These are phyloP conservation scores for Maudiozyma barnettii DNA, from an alignment of 805 yeast genomes.

Conservation along the genomic window DNA sequence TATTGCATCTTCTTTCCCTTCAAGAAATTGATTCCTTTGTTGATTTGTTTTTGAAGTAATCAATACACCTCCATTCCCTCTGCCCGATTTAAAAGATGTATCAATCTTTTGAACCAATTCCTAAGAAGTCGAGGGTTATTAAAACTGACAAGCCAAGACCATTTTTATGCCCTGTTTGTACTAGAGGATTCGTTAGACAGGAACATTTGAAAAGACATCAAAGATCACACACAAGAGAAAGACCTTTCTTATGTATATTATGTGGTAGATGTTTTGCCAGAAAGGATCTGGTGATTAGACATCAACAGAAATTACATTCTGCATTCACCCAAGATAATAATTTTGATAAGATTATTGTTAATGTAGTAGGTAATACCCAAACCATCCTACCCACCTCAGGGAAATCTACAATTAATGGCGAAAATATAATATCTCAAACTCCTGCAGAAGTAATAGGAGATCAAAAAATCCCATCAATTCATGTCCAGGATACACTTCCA, in stretches of 20 bases:
- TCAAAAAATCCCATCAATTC: background rate
- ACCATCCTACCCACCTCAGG: conserved; percentile 29
- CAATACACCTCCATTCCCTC: too few relatives aligned
- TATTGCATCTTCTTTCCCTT: too few relatives aligned
- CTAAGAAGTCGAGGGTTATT: conserved; percentile 72
- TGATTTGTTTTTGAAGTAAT: too few relatives aligned
- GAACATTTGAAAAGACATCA: conserved; percentile 94
- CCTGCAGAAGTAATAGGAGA: background rate
- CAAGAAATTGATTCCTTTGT: too few relatives aligned
- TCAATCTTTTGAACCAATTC: conserved; percentile 44
- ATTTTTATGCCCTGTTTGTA: conserved; percentile 79
- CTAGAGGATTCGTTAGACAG: conserved; percentile 89
- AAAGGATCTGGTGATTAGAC: conserved; percentile 77
- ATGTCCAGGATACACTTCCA: background rate
- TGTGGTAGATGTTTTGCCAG: conserved; percentile 96
- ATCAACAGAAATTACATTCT: conserved; percentile 86
- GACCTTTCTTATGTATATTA: conserved; percentile 92
- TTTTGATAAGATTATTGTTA: conserved; percentile 29
- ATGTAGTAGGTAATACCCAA: conserved; percentile 33
- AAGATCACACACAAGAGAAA: conserved; percentile 89
- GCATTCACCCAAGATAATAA: conserved; percentile 26
- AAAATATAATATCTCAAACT: background rate
- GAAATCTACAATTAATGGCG: background rate
- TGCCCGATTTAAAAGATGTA: background rate
- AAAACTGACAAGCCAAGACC: conserved; percentile 94